Evolutionary conservation across 2,329 filamentous ascomycete species (phyloP).

Genomic region (Samsoniella hepiali): DNA sequence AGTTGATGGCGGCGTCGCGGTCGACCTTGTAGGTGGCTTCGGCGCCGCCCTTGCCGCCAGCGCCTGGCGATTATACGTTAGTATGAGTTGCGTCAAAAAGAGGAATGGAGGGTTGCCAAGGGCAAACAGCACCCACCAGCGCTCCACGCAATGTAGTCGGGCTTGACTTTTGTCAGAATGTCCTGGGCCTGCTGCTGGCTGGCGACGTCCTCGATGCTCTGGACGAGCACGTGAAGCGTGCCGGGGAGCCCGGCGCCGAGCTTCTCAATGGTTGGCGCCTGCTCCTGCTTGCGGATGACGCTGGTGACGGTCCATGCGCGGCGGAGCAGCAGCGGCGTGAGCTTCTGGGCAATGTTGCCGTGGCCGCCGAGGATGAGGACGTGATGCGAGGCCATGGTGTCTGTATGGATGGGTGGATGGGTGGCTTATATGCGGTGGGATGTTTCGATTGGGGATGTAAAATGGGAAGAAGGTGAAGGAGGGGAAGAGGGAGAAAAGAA

Average conservation of each 20-base stretch:
- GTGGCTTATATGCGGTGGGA: no score
- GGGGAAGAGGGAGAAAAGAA: background rate
- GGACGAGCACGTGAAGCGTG: conserved; percentile 65
- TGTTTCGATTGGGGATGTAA: background rate
- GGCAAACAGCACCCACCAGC: conserved; percentile 47
- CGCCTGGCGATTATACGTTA: conserved; percentile 37
- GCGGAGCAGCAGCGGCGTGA: conserved; percentile 73
- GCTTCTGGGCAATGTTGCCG: conserved; percentile 70
- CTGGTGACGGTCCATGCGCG: conserved; percentile 75
- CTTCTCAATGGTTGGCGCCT: conserved; percentile 60
- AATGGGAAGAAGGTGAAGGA: background rate
- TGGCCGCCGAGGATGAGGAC: conserved; percentile 78
- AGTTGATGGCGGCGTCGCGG: conserved; percentile 60
- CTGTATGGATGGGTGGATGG: no score
- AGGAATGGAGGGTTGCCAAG: background rate
- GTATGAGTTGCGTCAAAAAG: background rate
- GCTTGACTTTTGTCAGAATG: conserved; percentile 58
- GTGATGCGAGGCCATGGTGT: conserved; percentile 37
- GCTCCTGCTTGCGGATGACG: conserved; percentile 70
- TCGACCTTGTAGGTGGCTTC: conserved; percentile 57
- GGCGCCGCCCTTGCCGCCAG: conserved; percentile 57
- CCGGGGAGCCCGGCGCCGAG: conserved; percentile 58
- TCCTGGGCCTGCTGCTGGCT: conserved; percentile 57
- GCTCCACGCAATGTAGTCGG: conserved; percentile 67
- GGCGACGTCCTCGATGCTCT: conserved; percentile 68